Percentiles rank a stretch among this genome's conserved stretches.
phyloP scores from a whole-genome alignment of 495 filamentous ascomycete species.

The Penicillium verhagenii region DNA sequence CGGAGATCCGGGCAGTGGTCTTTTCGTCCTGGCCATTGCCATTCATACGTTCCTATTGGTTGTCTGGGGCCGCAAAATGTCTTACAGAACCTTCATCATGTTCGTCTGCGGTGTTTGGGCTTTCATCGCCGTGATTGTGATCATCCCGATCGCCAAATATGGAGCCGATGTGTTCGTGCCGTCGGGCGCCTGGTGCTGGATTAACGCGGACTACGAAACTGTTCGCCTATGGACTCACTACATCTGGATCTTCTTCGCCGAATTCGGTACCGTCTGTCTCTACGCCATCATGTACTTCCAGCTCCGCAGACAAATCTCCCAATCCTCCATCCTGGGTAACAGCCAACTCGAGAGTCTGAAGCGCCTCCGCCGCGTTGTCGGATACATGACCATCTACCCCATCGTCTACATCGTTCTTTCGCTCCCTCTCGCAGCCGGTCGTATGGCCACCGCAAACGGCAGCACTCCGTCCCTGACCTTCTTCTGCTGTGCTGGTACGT shows the following conservation, averaged over 20 bases:
- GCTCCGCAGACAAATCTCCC: conserved; percentile 48
- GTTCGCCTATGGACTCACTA: conserved; percentile 74
- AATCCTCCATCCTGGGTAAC: conserved; percentile 40
- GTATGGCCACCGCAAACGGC: conserved; percentile 63
- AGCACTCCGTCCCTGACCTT: conserved; percentile 52
- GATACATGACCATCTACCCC: conserved; percentile 74
- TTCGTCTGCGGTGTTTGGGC: conserved; percentile 55
- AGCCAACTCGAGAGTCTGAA: conserved; percentile 38
- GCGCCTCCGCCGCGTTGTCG: conserved; percentile 50
- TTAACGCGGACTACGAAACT: conserved; percentile 56
- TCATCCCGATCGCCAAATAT: conserved; percentile 52
- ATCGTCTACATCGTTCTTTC: conserved; percentile 71
- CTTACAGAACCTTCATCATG: conserved; percentile 51
- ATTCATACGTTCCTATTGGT: conserved; percentile 67
- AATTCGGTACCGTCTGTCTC: conserved; percentile 61
- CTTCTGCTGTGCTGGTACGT: conserved; percentile 60
- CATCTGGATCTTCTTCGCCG: conserved; percentile 73
- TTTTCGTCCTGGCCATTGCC: conserved; percentile 69
- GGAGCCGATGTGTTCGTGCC: conserved; percentile 60
- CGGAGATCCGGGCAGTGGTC: conserved; percentile 66
- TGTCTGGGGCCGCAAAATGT: conserved; percentile 56
- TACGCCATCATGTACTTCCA: conserved; percentile 65
- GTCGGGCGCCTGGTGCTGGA: conserved; percentile 72
- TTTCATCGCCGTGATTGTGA: conserved; percentile 57
- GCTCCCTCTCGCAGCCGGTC: conserved; percentile 66